These are phyloP conservation scores for Polyporus tsugae DNA, from an alignment of 1,284 basidiomycete species.

Conservation along the genomic window DNA sequence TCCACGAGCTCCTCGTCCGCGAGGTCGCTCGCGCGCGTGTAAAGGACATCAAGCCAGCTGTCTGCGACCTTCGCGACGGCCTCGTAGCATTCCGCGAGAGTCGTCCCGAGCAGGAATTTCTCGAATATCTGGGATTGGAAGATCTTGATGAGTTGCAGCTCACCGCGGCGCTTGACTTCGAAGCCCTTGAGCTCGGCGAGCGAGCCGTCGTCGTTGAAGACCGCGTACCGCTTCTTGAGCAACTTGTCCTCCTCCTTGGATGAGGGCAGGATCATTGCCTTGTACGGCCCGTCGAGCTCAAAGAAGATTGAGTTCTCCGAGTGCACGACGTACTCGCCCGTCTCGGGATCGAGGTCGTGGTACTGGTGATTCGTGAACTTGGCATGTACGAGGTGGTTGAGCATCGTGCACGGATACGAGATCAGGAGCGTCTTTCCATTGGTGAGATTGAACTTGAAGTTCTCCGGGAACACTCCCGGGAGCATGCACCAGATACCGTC, in stretches of 20 bases:
- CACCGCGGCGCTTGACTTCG: conserved; percentile 98
- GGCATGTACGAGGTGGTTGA: conserved; percentile 97
- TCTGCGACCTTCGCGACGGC: conserved; percentile 95
- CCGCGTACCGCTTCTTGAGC: conserved; percentile 98
- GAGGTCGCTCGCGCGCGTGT: conserved; percentile 85
- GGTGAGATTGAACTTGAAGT: conserved; percentile 94
- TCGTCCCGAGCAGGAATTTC: conserved; percentile 93
- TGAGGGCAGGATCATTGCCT: conserved; percentile 98
- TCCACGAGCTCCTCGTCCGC: conserved; percentile 95
- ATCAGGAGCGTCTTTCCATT: conserved; percentile 91
- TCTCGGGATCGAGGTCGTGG: conserved; percentile 89
- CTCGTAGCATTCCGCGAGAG: conserved; percentile 95
- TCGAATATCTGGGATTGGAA: conserved; percentile 99
- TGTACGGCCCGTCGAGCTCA: conserved; percentile 98
- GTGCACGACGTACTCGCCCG: conserved; percentile 87
- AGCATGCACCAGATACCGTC: conserved; percentile 99
- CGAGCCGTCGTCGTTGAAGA: conserved; percentile 98
- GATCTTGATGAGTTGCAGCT: conserved; percentile 99
- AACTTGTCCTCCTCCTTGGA: conserved; percentile 99
- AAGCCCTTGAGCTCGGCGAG: conserved; percentile 99
- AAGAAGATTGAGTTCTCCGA: conserved; percentile 99
- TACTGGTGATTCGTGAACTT: conserved; percentile 99
- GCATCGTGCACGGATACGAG: conserved; percentile 99
- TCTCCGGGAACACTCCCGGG: conserved; percentile 96
- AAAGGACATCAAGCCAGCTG: conserved; percentile 98